Evolutionary conservation across 495 filamentous ascomycete species (phyloP), one percentile per base, ranked within the genome.

Genomic region (Rostrohypoxylon terebratum): DNA sequence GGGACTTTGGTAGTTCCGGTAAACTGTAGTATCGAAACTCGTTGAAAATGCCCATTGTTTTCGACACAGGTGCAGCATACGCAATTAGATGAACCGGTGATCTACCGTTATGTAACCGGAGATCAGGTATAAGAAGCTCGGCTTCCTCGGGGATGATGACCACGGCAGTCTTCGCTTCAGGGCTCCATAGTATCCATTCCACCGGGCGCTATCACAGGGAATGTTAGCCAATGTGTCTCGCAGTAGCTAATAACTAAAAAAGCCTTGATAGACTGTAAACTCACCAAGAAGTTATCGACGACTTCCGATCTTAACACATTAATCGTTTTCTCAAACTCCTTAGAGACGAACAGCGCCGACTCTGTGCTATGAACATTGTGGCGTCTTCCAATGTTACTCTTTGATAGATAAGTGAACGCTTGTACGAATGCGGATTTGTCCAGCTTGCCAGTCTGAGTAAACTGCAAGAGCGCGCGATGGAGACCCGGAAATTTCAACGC

Each of bases 71-170:
- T 4, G 87, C 82, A 0, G 86, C 81, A 47, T 90, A 90, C 0
- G 81, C 59, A 20, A 88, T 77, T 0, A 90, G 72, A 66, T 88
- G 75, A 6, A 69, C 58, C 53, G 25, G 1, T 48, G 21, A 10
- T 11, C n/a, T n/a, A n/a, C n/a, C n/a, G n/a, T 28, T 13, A 14
- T 40, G 1, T 79, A 82, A 38, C 18, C 16, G 42, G 13, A 88
- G 50, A 0, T 81, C 45, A 2, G 81, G 77, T 20, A 90, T 79
- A 0, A 89, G 21, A 0, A 47, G 14, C 63, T 90, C 84, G 0
- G 84, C 88, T 69, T 90, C 88, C 54, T 89, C 84, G 3, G 85
- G 83, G 33, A 83, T 87, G 1, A 90, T 65, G 3, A 90, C 75
- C 0, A 90, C 51, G 0, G 82, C 87, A 0, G 78, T 82, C n/a